Evolutionary conservation across 2,329 filamentous ascomycete species (phyloP).

Genomic region (Neonectria punicea): DNA sequence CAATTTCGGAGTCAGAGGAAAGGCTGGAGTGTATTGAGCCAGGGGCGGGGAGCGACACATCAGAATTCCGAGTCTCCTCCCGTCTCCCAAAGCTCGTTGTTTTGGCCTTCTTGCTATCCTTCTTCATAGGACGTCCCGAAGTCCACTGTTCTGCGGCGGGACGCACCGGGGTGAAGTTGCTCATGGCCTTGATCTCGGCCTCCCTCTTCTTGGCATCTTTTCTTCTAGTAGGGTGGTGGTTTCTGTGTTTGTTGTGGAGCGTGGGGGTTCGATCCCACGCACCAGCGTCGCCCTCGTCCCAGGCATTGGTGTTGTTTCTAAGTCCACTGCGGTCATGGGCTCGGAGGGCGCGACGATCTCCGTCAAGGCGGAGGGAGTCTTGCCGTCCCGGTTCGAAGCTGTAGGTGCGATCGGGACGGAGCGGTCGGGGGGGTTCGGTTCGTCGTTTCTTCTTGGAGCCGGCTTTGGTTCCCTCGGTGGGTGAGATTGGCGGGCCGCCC

Average conservation of each 20-base stretch:
- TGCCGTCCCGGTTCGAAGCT: conserved; percentile 71
- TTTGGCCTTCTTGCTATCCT: conserved; percentile 73
- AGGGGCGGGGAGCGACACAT: conserved; percentile 78
- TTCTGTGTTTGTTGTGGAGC: conserved; percentile 69
- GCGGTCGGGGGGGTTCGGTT: conserved; percentile 59
- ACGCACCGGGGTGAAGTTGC: conserved; percentile 72
- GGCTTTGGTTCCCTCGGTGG: conserved; percentile 46
- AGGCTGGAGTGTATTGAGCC: conserved; percentile 81
- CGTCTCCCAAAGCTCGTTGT: conserved; percentile 61
- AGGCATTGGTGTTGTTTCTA: conserved; percentile 24
- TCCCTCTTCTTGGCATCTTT: conserved; percentile 85
- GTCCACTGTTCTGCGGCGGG: conserved; percentile 69
- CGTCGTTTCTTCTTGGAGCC: conserved; percentile 55
- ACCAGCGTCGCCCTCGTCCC: conserved; percentile 23
- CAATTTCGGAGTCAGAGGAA: conserved; percentile 77
- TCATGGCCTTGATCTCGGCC: conserved; percentile 89
- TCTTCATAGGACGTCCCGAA: conserved; percentile 68
- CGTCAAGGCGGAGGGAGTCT: conserved; percentile 61
- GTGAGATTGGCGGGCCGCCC: conserved; percentile 50
- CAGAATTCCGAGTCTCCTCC: conserved; percentile 72
- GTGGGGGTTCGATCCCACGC: conserved; percentile 56
- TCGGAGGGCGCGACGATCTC: conserved; percentile 31
- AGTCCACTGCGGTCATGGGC: conserved; percentile 37
- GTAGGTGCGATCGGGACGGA: conserved; percentile 62
- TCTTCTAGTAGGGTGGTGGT: conserved; percentile 69